Percentiles rank a stretch among this genome's conserved stretches.
Evolutionary conservation across 169 alveolate genomes (phyloP).

Genomic region (Plasmodium billcollinsi): DNA sequence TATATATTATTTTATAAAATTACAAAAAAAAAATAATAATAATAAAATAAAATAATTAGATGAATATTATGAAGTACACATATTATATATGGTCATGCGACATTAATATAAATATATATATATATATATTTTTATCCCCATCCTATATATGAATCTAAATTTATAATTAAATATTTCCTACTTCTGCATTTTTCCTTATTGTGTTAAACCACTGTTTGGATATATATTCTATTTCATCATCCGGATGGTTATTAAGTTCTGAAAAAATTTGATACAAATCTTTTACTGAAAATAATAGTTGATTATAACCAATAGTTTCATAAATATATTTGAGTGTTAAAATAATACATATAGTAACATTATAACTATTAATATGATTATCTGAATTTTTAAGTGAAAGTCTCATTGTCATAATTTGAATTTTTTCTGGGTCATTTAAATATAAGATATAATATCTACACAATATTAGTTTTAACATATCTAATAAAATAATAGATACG

Average conservation of each 20-base stretch:
- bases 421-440: slow-evolving; percentile 60
- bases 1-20: too few relatives aligned
- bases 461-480: slow-evolving; percentile 45
- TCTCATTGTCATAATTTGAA: slow-evolving; percentile 75
- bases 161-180: neutral
- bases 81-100: too few relatives aligned
- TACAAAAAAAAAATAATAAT: too few relatives aligned
- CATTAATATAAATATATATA: too few relatives aligned
- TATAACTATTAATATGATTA: slow-evolving; percentile 23
- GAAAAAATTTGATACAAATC: slow-evolving; percentile 65
- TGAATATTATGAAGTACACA: too few relatives aligned
- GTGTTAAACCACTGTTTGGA: slow-evolving; percentile 56
- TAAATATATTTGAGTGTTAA: slow-evolving; percentile 59
- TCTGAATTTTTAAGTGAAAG: slow-evolving; percentile 60
- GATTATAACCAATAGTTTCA: slow-evolving; percentile 65
- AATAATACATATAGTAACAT: slow-evolving; percentile 36
- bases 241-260: slow-evolving; percentile 71
- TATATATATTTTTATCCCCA: too few relatives aligned
- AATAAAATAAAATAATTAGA: too few relatives aligned
- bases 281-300: slow-evolving; percentile 34
- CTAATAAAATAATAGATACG: slow-evolving; percentile 18
- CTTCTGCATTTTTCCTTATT: slow-evolving; percentile 27
- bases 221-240: slow-evolving; percentile 62
- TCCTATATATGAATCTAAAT: neutral
- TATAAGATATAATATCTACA: slow-evolving; percentile 29